Conservation (phyloP, 768 basidiomycete genomes). For the Auricularia auricula-judae region DNA sequence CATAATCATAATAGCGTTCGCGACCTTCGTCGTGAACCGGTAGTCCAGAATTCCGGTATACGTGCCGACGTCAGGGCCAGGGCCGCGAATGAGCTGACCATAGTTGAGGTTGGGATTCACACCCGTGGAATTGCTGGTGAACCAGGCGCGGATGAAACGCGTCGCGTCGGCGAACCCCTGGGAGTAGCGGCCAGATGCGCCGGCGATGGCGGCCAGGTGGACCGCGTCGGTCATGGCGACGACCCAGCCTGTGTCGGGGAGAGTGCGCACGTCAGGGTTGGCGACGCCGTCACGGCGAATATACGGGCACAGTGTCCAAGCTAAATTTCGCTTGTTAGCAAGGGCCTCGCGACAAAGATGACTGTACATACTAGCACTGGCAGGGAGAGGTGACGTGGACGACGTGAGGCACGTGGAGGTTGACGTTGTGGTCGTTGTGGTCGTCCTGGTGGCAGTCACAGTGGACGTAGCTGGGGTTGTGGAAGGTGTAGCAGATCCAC, state of each 20-base stretch:
- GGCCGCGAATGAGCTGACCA: constrained; percentile 44
- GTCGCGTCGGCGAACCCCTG: constrained; percentile 32
- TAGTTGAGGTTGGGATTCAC: constrained; percentile 48
- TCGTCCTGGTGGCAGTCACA: too few relatives aligned
- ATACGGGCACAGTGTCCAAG: constrained; percentile 37
- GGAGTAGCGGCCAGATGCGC: constrained; percentile 21
- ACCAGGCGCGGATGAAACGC: constrained; percentile 37
- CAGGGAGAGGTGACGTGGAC: not conserved
- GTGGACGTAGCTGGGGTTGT: too few relatives aligned
- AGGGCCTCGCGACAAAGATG: too few relatives aligned
- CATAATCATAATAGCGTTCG: constrained; percentile 34
- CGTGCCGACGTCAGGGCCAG: constrained; percentile 32
- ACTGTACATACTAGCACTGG: too few relatives aligned
- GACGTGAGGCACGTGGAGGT: not conserved
- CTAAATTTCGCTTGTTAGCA: constrained; percentile 8
- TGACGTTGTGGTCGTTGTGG: too few relatives aligned
- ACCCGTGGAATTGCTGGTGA: constrained; percentile 29
- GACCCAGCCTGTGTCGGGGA: constrained; percentile 32
- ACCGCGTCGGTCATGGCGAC: constrained; percentile 31
- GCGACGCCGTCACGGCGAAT: constrained; percentile 39
- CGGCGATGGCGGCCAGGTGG: constrained; percentile 36
- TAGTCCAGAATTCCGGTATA: constrained; percentile 50
- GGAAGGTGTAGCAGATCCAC: too few relatives aligned
- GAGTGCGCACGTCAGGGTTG: constrained; percentile 41
- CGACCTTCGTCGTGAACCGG: constrained; percentile 43